Evolutionary conservation across 148 eudicot genomes (phyloP).

Genomic region (Arctostaphylos glauca): DNA sequence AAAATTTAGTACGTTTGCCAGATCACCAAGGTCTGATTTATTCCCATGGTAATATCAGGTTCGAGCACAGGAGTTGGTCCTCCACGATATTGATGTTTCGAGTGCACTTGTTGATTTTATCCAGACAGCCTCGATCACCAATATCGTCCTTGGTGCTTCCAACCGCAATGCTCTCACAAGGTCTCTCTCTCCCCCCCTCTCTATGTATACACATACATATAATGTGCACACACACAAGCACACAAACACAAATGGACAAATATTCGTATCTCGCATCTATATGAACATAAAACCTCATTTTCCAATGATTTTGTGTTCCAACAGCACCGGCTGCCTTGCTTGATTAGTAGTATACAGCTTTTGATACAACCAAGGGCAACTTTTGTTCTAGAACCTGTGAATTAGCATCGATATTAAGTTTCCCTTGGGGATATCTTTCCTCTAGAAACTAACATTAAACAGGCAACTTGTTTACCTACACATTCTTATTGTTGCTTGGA

Average conservation of each 20-base stretch:
- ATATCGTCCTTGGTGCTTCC: constrained; percentile 60
- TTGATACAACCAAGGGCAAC: no score
- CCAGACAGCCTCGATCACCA: constrained; percentile 29
- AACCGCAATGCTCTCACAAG: constrained; percentile 51
- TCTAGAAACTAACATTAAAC: not conserved
- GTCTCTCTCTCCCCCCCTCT: constrained; percentile 21
- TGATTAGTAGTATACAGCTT: no score
- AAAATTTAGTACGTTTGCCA: not conserved
- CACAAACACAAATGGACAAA: no score
- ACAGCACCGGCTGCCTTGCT: no score
- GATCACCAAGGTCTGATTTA: not conserved
- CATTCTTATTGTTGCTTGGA: not conserved
- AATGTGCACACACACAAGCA: no score
- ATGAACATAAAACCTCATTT: not conserved
- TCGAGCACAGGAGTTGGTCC: constrained; percentile 56
- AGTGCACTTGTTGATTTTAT: constrained; percentile 50
- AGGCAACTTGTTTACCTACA: not conserved
- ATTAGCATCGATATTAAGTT: no score
- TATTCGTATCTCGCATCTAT: not conserved
- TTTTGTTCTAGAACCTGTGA: no score
- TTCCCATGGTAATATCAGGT: constrained; percentile 33
- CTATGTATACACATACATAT: no score
- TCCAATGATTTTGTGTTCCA: not conserved
- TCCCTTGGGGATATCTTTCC: no score
- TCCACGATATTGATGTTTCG: constrained; percentile 53